Conservation (phyloP, 768 basidiomycete genomes). For the Leccinum rimulosum region DNA sequence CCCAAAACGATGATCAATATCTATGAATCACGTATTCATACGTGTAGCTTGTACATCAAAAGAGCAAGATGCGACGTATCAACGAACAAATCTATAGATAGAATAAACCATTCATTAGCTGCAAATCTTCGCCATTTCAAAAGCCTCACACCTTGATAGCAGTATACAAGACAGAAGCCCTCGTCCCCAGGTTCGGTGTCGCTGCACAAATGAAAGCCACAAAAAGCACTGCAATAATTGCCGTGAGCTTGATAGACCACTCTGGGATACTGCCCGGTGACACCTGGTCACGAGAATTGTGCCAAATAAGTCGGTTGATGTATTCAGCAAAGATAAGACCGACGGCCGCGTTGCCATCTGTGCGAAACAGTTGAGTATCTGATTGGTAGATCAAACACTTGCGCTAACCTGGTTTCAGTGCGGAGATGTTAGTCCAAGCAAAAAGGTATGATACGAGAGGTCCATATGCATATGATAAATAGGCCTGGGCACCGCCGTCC, state of each 20-base stretch:
- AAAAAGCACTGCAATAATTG: conserved; percentile 63
- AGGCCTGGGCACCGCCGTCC: conserved; percentile 66
- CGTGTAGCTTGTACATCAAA: background rate
- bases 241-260: conserved; percentile 90
- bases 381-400: background rate
- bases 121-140: background rate
- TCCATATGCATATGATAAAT: conserved; percentile 86
- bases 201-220: conserved; percentile 80
- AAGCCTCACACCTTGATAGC: conserved; percentile 63
- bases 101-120: background rate
- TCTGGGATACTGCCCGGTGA: conserved; percentile 80
- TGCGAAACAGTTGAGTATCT: conserved; percentile 4
- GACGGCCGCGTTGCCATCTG: conserved; percentile 79
- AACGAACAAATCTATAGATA: conserved; percentile 55
- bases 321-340: conserved; percentile 92
- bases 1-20: conserved; percentile 76
- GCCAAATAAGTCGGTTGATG: conserved; percentile 84
- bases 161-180: conserved; percentile 85
- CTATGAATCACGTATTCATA: conserved; percentile 32
- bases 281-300: conserved; percentile 64
- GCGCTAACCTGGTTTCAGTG: conserved; percentile 72
- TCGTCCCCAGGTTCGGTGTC: conserved; percentile 73
- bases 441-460: conserved; percentile 88
- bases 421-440: conserved; percentile 92
- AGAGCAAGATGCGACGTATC: conserved; percentile 41